Conservation (phyloP, 371 early-diverging fungal species). For the Funneliformis caledonium region DNA sequence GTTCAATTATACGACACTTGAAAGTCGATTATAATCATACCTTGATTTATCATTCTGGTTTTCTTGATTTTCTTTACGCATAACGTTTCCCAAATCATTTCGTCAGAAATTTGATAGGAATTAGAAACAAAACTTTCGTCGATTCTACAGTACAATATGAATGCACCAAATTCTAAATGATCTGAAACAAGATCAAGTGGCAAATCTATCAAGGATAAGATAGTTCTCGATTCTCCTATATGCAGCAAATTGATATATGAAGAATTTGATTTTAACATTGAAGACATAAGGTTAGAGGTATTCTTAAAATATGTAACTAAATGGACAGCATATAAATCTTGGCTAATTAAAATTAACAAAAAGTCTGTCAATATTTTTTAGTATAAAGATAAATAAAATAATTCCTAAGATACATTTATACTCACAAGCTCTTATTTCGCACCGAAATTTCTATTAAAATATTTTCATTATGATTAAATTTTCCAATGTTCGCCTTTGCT, state of each 20-base stretch:
- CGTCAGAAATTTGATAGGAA: not conserved
- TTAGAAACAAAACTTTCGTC: not conserved
- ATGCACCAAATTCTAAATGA: not conserved
- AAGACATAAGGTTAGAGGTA: not conserved
- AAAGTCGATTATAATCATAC: not conserved
- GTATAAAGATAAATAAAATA: not conserved
- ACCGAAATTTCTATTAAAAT: constrained; percentile 15
- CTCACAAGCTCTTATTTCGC: not conserved
- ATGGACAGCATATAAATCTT: constrained; percentile 3
- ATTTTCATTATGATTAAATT: not conserved
- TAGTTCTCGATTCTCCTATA: not conserved
- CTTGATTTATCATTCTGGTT: not conserved
- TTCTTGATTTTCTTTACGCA: not conserved
- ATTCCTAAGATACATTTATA: not conserved
- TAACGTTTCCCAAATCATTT: not conserved
- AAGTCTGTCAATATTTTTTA: not conserved
- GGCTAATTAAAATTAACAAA: constrained; percentile 5
- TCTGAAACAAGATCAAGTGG: constrained; percentile 2
- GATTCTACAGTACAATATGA: not conserved
- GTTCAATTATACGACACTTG: too few relatives aligned
- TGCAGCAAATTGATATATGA: not conserved
- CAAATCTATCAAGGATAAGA: not conserved
- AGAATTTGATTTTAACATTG: constrained; percentile 2
- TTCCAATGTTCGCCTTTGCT: not conserved
- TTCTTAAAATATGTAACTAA: constrained; percentile 6